Percentiles rank a stretch among this genome's conserved stretches.
phyloP scores from a whole-genome alignment of 352 stramenopile genomes.

The Pythium sp. region DNA sequence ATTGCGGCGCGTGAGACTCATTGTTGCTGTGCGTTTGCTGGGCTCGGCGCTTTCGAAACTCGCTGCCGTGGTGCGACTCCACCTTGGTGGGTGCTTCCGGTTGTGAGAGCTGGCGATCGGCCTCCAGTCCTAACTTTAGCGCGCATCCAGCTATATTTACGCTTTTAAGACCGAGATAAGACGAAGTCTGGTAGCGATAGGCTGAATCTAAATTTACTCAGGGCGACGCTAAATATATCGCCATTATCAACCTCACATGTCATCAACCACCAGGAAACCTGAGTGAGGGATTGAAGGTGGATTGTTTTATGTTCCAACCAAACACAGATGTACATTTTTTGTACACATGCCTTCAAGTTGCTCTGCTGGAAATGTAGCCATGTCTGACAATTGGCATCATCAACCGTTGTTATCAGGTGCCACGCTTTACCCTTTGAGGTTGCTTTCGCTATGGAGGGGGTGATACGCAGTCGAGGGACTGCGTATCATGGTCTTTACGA shows the following conservation, averaged over 20 bases:
- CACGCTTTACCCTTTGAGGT: background rate
- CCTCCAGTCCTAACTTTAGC: background rate
- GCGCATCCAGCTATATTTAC: background rate
- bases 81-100: background rate
- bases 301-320: slow-evolving; percentile 1
- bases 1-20: slow-evolving; percentile 53
- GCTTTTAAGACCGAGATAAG: background rate
- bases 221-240: background rate
- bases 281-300: background rate
- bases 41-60: background rate
- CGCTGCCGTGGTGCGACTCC: background rate
- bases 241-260: background rate
- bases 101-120: background rate
- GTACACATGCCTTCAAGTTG: background rate
- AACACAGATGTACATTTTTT: background rate
- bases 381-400: background rate
- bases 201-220: background rate
- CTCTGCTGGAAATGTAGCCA: background rate
- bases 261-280: too few species aligned
- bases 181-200: background rate
- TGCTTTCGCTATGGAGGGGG: background rate
- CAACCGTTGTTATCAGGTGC: background rate
- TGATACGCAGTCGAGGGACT: background rate
- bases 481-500: background rate
- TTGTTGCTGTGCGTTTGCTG: slow-evolving; percentile 8